A percentile compares a stretch with the other conserved stretches of the same genome.
phyloP scores from a whole-genome alignment of 2,329 filamentous ascomycete species.

The Fusarium palustre region DNA sequence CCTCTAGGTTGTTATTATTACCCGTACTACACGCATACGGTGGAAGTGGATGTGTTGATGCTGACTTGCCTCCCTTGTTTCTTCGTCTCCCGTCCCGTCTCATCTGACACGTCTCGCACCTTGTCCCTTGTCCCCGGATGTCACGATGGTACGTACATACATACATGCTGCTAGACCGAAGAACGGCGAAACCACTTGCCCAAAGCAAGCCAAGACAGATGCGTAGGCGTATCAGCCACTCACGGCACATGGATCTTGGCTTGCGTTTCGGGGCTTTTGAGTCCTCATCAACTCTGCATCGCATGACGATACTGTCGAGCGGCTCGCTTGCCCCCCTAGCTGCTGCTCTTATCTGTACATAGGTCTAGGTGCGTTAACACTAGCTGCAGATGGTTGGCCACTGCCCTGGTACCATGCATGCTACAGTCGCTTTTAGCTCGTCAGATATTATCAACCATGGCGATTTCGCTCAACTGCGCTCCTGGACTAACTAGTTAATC shows the following conservation, averaged over 20 bases:
- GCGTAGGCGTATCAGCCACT: constrained; percentile 11
- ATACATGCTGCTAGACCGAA: background rate
- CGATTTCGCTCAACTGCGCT: constrained; percentile 23
- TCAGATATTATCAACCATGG: constrained; percentile 17
- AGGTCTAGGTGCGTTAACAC: constrained; percentile 30
- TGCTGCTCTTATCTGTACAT: constrained; percentile 24
- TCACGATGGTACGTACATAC: constrained; percentile 2
- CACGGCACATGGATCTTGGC: constrained; percentile 31
- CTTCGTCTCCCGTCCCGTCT: constrained; percentile 30
- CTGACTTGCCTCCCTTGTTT: constrained; percentile 25
- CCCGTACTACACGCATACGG: background rate
- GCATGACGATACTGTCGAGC: constrained; percentile 42
- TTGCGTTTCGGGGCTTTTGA: constrained; percentile 36
- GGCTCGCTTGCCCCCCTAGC: constrained; percentile 25
- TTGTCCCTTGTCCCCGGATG: constrained; percentile 23
- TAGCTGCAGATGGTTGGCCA: constrained; percentile 39
- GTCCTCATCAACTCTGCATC: constrained; percentile 30
- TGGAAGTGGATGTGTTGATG: constrained; percentile 7
- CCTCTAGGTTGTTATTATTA: background rate
- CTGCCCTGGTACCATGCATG: constrained; percentile 22
- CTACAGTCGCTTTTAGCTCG: constrained; percentile 4
- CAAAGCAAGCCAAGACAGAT: constrained; percentile 6
- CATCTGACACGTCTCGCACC: constrained; percentile 38
- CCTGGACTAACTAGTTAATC: constrained; percentile 44
- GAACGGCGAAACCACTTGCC: background rate